Evolutionary conservation across 176 grass and related monocot genomes (phyloP).

Genomic region (Eleusine coracana): DNA sequence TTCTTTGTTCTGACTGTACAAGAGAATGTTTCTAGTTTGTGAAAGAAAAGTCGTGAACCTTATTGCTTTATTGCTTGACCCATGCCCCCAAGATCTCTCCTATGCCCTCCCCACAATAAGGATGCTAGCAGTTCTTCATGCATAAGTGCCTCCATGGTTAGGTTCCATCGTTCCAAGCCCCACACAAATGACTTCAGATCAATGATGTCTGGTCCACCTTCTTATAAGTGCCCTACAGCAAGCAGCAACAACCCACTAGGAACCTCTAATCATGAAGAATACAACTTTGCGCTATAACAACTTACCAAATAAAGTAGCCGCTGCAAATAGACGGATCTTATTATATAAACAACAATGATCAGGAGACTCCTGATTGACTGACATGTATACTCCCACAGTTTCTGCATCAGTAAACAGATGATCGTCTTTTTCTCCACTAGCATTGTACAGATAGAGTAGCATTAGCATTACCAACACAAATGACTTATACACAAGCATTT

Average conservation of each 20-base stretch:
- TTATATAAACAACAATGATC: background rate
- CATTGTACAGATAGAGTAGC: conserved; percentile 48
- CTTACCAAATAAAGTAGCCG: conserved; percentile 5
- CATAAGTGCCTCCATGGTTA: conserved; percentile 36
- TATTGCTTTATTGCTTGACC: background rate
- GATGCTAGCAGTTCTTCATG: background rate
- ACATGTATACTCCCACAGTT: conserved; percentile 13
- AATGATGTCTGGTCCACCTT: conserved; percentile 40
- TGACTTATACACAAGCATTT: conserved; percentile 51
- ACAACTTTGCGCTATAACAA: conserved; percentile 17
- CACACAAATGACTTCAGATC: conserved; percentile 26
- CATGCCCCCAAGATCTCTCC: background rate
- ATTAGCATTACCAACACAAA: conserved; percentile 33
- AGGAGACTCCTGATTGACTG: background rate
- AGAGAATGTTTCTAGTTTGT: conserved; percentile 4
- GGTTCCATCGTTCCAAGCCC: background rate
- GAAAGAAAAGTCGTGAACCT: background rate
- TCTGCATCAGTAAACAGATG: conserved; percentile 24
- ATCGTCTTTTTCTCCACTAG: background rate
- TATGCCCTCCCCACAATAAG: background rate
- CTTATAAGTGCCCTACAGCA: conserved; percentile 47
- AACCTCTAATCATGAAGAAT: conserved; percentile 16
- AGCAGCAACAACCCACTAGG: conserved; percentile 19
- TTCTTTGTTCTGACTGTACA: background rate
- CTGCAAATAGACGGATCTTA: background rate